Percentiles rank a stretch among this genome's conserved stretches.
Evolutionary conservation across 345 rosid genomes (phyloP).

Genomic region (Gossypium stocksii): DNA sequence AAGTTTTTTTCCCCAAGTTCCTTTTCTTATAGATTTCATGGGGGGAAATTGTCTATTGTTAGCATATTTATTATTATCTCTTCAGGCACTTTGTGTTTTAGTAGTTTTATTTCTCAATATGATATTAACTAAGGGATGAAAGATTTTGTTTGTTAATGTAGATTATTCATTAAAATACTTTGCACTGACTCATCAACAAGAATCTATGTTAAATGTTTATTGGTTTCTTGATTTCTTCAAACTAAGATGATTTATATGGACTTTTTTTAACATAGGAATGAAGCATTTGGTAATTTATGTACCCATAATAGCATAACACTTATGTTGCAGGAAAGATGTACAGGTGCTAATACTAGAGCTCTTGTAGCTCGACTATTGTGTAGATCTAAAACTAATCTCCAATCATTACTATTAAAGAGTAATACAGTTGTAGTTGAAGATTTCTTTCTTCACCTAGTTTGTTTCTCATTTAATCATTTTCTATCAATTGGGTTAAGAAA

Average conservation of each 20-base stretch:
- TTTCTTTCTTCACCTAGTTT: constrained; percentile 72
- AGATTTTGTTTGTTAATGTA: neutral
- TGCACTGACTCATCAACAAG: neutral
- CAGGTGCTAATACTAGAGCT: constrained; percentile 65
- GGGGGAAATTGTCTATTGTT: neutral
- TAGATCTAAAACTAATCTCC: constrained; percentile 86
- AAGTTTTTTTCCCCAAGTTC: neutral
- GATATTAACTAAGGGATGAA: neutral
- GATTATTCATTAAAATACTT: neutral
- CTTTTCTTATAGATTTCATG: neutral
- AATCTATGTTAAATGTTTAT: neutral
- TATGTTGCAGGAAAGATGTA: constrained; percentile 85
- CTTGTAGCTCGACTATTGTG: constrained; percentile 79
- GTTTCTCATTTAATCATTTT: constrained; percentile 18
- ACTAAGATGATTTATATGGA: constrained; percentile 2
- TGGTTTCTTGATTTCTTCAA: constrained; percentile 8
- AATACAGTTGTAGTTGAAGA: constrained; percentile 79
- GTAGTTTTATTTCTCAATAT: neutral
- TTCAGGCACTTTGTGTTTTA: neutral
- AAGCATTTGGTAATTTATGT: constrained; percentile 1
- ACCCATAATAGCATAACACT: constrained; percentile 17
- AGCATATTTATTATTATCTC: neutral
- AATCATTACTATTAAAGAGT: constrained; percentile 82
- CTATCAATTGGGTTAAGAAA: neutral
- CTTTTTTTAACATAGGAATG: constrained; percentile 7